Evolutionary conservation across 2,329 filamentous ascomycete species (phyloP), one percentile per base, ranked within the genome.

Genomic region (Hypomyces rosellus): DNA sequence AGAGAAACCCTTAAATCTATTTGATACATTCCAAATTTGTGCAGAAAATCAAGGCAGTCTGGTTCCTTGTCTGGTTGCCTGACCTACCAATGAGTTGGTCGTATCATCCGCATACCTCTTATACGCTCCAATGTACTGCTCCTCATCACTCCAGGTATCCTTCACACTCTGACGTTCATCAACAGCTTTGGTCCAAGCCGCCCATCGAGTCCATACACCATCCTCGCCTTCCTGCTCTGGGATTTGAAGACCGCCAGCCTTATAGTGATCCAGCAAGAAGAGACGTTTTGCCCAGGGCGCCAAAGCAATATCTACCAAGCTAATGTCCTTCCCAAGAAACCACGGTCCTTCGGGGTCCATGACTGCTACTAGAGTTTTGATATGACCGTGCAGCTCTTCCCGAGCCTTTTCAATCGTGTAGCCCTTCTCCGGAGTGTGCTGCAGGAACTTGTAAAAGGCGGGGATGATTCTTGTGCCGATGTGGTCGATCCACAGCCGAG

Each of bases 241-340:
- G 20, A 81, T 69, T 0, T 73, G 74, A 2, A 74, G 56, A 0
- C 79, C 78, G 0, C 77, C 77, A 0, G 68, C 61, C 61, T 91
- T 91, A 63, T 85, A 91, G 55, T 88, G 76, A 58, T 91, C 85
- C 57, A 91, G 84, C 5, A 89, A 69, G 72, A 86, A 91, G 16
- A 89, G 62, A 13, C 87, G 74, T 59, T 82, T 77, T 0, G 83
- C 82, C 86, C 86, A 91, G 0, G 87, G 87, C 36, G 82, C 86
- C 3, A 90, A 69, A 54, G 81, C 77, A 20, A 89, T 72, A 64
- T 92, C 88, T 13, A 89, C 79, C 16, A 90, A 67, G 48, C 76
- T 76, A n/a, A 88, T 77, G 37, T 75, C 69, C 1, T 71, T 64
- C 1, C 86, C 86, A 1, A 84, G 62, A 61, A 90, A 91, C 68